These are phyloP conservation scores for Apophysomyces sp. DNA, from an alignment of 371 early-diverging fungal genomes.

Conservation along the genomic window DNA sequence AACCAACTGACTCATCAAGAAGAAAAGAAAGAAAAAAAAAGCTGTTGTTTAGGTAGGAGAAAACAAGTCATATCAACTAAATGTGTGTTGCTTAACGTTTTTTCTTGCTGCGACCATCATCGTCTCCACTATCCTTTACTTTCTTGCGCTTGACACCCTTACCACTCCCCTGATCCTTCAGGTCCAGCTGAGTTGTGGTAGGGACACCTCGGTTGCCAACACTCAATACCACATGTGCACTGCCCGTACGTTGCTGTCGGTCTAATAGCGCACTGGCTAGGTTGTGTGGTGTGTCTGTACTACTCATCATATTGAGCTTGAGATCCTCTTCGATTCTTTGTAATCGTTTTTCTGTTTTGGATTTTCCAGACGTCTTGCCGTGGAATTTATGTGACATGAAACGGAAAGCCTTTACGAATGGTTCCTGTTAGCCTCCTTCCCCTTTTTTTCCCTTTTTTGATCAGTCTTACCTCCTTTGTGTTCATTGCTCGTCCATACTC, in stretches of 20 bases:
- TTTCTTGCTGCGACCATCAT: not conserved
- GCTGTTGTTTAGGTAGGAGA: too few relatives aligned
- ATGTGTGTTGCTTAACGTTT: not conserved
- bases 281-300: constrained; percentile 78
- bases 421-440: not conserved
- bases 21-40: too few relatives aligned
- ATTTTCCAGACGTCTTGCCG: constrained; percentile 89
- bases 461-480: constrained; percentile 69
- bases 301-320: constrained; percentile 73
- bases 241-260: constrained; percentile 68
- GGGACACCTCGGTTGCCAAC: constrained; percentile 72
- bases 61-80: too few relatives aligned
- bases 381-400: constrained; percentile 95
- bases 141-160: not conserved
- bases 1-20: too few relatives aligned
- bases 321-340: constrained; percentile 82
- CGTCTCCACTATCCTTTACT: not conserved
- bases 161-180: constrained; percentile 7
- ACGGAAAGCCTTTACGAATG: constrained; percentile 80
- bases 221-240: constrained; percentile 81
- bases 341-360: constrained; percentile 91
- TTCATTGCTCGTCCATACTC: constrained; percentile 79
- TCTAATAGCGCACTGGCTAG: constrained; percentile 75
- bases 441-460: not conserved
- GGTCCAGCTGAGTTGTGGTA: constrained; percentile 18